Conservation (phyloP, 148 eudicot genomes). For the Chenopodium berlandieri region DNA sequence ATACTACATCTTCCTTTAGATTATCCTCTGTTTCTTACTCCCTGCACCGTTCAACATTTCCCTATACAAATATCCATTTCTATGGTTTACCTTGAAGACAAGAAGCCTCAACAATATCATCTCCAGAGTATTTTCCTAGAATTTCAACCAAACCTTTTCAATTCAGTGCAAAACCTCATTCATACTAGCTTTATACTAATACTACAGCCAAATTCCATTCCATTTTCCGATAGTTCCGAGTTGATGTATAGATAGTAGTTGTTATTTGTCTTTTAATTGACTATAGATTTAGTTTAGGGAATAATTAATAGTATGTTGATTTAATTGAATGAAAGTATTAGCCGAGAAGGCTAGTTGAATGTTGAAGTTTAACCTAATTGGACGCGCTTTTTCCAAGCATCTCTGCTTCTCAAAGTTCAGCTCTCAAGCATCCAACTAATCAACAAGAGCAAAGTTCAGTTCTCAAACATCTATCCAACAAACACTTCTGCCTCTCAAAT, state of each 20-base stretch:
- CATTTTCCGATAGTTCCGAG: too few relatives aligned
- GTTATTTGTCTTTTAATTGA: too few relatives aligned
- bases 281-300: too few relatives aligned
- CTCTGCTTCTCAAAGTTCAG: background rate
- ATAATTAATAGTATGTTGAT: too few relatives aligned
- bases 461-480: background rate
- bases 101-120: background rate
- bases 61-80: background rate
- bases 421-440: background rate
- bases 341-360: too few relatives aligned
- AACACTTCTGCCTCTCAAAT: background rate
- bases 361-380: too few relatives aligned
- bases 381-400: too few relatives aligned
- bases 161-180: background rate
- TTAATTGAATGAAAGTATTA: too few relatives aligned
- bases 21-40: background rate
- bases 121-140: background rate
- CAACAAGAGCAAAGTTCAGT: background rate
- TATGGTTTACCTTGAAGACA: constrained; percentile 2
- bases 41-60: background rate
- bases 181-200: background rate
- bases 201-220: background rate
- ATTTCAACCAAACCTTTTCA: background rate
- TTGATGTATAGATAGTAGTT: too few relatives aligned
- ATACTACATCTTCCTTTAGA: background rate